These are phyloP conservation scores for Myxozyma melibiosi DNA, from an alignment of 805 yeast species.

Conservation along the genomic window DNA sequence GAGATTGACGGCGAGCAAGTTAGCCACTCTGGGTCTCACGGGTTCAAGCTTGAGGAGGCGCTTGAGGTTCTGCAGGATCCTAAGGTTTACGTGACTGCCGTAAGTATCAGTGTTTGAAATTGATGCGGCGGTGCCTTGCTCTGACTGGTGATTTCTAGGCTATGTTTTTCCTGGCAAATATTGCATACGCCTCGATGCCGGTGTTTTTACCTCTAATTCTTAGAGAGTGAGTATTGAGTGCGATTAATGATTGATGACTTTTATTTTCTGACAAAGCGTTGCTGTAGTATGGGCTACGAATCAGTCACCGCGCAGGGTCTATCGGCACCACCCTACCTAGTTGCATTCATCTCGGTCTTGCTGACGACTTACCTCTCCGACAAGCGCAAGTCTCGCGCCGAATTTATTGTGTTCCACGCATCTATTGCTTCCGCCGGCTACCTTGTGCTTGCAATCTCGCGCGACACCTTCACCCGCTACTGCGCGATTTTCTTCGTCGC, in stretches of 20 bases:
- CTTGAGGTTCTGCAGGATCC: constrained; percentile 33
- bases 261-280: background rate
- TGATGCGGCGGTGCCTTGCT: background rate
- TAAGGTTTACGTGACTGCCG: constrained; percentile 32
- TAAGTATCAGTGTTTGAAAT: constrained; percentile 1
- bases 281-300: constrained; percentile 48
- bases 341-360: constrained; percentile 57
- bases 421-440: constrained; percentile 33
- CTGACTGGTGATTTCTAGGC: background rate
- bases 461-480: constrained; percentile 36
- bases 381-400: constrained; percentile 38
- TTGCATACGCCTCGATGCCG: constrained; percentile 32
- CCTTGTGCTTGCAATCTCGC: constrained; percentile 37
- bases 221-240: constrained; percentile 32
- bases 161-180: constrained; percentile 32
- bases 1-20: constrained; percentile 32
- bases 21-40: constrained; percentile 21
- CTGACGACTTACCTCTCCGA: constrained; percentile 45
- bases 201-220: constrained; percentile 54
- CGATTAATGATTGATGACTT: background rate
- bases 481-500: constrained; percentile 39
- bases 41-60: constrained; percentile 30
- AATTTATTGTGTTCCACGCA: constrained; percentile 30
- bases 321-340: constrained; percentile 62
- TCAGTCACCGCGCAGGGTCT: constrained; percentile 55